These are phyloP conservation scores for Zymoseptoria pseudotritici DNA, from an alignment of 2,329 filamentous ascomycete genomes.

Conservation along the genomic window DNA sequence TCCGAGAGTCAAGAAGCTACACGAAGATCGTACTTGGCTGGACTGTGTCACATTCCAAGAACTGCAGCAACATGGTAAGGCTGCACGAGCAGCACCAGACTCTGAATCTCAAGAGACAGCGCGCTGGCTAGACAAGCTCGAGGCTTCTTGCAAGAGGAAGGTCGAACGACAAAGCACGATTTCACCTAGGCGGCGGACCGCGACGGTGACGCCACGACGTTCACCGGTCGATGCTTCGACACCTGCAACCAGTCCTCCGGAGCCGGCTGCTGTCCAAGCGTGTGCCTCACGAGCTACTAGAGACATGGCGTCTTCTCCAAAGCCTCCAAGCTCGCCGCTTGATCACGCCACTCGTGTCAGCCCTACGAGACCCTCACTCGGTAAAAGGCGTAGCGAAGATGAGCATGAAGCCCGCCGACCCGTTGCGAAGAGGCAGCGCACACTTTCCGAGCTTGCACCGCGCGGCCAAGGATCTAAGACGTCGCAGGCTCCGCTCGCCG, in stretches of 20 bases:
- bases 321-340: neutral
- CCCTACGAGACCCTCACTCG: neutral
- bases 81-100: constrained; percentile 46
- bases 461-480: neutral
- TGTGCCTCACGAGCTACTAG: neutral
- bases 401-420: neutral
- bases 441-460: neutral
- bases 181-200: constrained; percentile 5
- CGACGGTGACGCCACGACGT: neutral
- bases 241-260: neutral
- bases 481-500: neutral
- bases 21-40: constrained; percentile 63
- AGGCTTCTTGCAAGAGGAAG: constrained; percentile 31
- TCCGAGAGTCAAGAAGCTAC: constrained; percentile 66
- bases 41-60: constrained; percentile 64
- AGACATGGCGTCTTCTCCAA: neutral
- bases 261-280: neutral
- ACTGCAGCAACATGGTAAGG: constrained; percentile 58
- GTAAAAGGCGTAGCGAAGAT: neutral
- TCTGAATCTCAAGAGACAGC: constrained; percentile 55
- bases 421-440: neutral
- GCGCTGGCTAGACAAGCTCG: constrained; percentile 55
- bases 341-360: neutral
- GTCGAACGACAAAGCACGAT: constrained; percentile 21
- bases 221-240: neutral